A percentile compares a stretch with the other conserved stretches of the same genome.
phyloP scores from a whole-genome alignment of 495 filamentous ascomycete genomes.

The Lasiosphaeria ovina region DNA sequence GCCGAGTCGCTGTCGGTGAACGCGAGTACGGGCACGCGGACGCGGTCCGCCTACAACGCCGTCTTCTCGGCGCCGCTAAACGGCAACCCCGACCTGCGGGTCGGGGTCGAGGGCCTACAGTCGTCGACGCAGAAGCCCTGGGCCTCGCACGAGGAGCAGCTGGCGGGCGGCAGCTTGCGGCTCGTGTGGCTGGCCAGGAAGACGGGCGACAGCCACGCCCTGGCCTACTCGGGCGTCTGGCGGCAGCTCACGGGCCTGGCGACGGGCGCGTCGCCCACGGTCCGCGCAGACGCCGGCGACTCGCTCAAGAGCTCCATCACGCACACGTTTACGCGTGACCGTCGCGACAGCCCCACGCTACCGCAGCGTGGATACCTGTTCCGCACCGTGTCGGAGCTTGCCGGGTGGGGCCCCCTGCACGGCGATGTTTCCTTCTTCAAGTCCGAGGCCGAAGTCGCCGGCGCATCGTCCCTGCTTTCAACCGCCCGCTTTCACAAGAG shows the following conservation, averaged over 20 bases:
- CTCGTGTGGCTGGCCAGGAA: constrained; percentile 64
- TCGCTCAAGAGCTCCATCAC: constrained; percentile 82
- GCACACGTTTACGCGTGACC: constrained; percentile 77
- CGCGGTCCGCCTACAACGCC: constrained; percentile 82
- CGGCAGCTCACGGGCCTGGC: constrained; percentile 79
- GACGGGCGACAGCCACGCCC: constrained; percentile 61
- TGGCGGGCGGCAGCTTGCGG: constrained; percentile 76
- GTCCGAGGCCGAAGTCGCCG: constrained; percentile 76
- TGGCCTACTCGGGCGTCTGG: constrained; percentile 80
- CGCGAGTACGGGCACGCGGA: constrained; percentile 82
- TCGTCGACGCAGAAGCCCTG: constrained; percentile 82
- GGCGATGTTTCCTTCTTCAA: constrained; percentile 93
- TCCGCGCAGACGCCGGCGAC: constrained; percentile 85
- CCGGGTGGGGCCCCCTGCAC: constrained; percentile 77
- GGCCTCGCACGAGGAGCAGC: constrained; percentile 87
- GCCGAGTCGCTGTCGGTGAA: constrained; percentile 82
- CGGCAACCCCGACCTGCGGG: constrained; percentile 74
- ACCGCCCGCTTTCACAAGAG: constrained; percentile 55
- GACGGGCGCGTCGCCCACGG: constrained; percentile 69
- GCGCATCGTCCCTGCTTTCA: constrained; percentile 66
- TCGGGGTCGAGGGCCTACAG: constrained; percentile 72
- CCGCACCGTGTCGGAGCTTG: constrained; percentile 74
- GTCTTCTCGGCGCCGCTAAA: constrained; percentile 74
- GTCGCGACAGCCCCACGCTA: constrained; percentile 73
- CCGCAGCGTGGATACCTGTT: constrained; percentile 76